phyloP scores from a whole-genome alignment of 2,329 filamentous ascomycete genomes.

The Fusarium phyllophilum region DNA sequence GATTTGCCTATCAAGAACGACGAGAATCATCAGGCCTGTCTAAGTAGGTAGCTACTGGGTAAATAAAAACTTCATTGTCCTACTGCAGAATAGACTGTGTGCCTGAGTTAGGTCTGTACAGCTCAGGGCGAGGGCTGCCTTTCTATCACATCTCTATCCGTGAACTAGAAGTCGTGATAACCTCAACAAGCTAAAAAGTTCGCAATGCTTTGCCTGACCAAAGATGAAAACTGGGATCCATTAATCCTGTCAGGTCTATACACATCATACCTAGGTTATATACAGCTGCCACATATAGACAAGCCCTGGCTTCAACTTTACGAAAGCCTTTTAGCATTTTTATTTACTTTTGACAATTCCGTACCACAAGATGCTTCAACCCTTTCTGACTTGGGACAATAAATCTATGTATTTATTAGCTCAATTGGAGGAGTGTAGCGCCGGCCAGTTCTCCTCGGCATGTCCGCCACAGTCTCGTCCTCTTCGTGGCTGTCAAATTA shows the following conservation, averaged over 20 bases:
- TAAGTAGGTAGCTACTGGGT: neutral
- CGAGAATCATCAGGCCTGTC: neutral
- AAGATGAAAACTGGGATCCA: neutral
- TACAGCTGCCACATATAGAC: neutral
- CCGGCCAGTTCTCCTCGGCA: neutral
- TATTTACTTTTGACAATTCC: neutral
- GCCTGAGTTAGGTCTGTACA: neutral
- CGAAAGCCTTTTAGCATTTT: too few species aligned
- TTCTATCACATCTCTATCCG: neutral
- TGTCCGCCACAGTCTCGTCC: neutral
- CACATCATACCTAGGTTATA: neutral
- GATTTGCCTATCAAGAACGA: neutral
- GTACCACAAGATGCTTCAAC: neutral
- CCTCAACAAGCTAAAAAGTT: neutral
- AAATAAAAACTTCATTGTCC: neutral
- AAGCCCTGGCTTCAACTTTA: neutral
- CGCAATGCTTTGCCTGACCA: neutral
- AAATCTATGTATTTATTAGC: neutral
- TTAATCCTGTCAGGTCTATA: neutral
- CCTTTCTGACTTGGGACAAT: neutral
- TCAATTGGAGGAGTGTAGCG: neutral
- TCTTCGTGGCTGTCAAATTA: neutral
- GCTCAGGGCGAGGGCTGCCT: neutral
- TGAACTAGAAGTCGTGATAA: neutral
- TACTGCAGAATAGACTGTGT: too few species aligned